Base-by-base conservation (phyloP, 1,139 yeast species). In the Keqinozyma sinolaborantium region DNA sequence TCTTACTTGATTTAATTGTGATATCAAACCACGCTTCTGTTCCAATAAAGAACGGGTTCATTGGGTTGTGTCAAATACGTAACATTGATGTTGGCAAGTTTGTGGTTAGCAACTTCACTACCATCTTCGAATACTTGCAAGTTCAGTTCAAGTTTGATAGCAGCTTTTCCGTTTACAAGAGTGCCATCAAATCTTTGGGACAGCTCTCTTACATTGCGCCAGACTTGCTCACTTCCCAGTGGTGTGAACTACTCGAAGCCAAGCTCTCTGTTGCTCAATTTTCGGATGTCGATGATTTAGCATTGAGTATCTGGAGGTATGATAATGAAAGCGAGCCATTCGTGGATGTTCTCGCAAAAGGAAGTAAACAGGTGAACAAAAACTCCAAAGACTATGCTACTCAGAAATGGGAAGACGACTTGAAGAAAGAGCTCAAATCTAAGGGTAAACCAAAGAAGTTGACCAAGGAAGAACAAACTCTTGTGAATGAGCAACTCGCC, bases 301-400 rank as follows among this genome's bases (percentile, higher is more conserved):
- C 59, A 23, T 49, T 84, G 23, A 56, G 64, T 15, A 82, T 90
- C 28, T 86, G 90, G 83, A 90, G 80, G 31, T 95, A 90, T 6
- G 78, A 73, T 35, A 57, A 86, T 33, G 95, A 84, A 1, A 23
- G 7, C 7, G 28, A 40, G 9, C 49, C 49, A 1, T 36, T 41
- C 5, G 61, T 80, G 14, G 78, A 85, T 47, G 79, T 84, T 3
- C 60, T 84, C 31, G 53, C 49, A 18, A 60, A 60, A 28, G 36
- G 34, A n/a, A 31, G 39, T 10, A 64, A 66, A 30, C 63, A 69
- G 46, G 53, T 48, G 2, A 66, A 64, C 38, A 85, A 83, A 48
- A 85, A 85, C 50, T 60, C 83, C 3, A 86, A 79, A 50, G 96
- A 88, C 48, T 86, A 85, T 50, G 95, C 85, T 46, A 84, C 88